phyloP scores from a whole-genome alignment of 2,329 filamentous ascomycete genomes.

The Mariannaea sp. region DNA sequence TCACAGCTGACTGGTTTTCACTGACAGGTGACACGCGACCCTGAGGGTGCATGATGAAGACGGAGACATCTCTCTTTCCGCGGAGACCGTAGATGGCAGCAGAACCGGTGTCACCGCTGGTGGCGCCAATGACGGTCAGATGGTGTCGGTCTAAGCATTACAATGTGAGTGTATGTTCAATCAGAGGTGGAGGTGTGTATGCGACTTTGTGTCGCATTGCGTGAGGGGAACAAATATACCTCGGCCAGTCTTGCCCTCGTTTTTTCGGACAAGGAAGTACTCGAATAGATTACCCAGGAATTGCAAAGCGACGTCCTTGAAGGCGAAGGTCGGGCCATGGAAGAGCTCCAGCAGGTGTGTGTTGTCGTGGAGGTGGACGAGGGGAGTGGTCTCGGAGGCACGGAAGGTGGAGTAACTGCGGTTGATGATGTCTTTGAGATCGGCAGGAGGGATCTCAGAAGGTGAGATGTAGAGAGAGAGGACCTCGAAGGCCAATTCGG shows the following conservation, averaged over 20 bases:
- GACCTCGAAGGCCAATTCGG: slow-evolving; percentile 81
- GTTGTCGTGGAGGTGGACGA: slow-evolving; percentile 57
- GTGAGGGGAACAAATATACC: slow-evolving; percentile 43
- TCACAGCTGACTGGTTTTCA: background rate
- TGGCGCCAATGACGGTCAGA: slow-evolving; percentile 84
- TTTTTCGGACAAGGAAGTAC: slow-evolving; percentile 79
- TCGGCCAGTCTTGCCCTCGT: slow-evolving; percentile 55
- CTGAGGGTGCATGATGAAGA: slow-evolving; percentile 93
- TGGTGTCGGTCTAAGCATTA: slow-evolving; percentile 67
- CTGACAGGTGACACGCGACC: slow-evolving; percentile 75
- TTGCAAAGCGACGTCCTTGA: slow-evolving; percentile 88
- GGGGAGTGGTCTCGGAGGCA: slow-evolving; percentile 74
- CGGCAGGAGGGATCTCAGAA: slow-evolving; percentile 66
- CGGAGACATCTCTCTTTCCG: slow-evolving; percentile 95
- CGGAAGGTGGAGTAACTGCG: slow-evolving; percentile 91
- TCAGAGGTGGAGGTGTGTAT: background rate
- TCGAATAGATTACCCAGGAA: slow-evolving; percentile 96
- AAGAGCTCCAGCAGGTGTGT: slow-evolving; percentile 86
- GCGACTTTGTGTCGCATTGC: background rate
- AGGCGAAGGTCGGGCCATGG: slow-evolving; percentile 93
- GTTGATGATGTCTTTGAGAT: slow-evolving; percentile 79
- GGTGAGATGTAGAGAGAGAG: slow-evolving; percentile 83
- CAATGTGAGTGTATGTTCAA: slow-evolving; percentile 26
- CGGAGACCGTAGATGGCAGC: slow-evolving; percentile 94
- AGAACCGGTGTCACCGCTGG: slow-evolving; percentile 87